Base-by-base conservation (phyloP, 2,329 filamentous ascomycete genomes). In the Achaetomium macrosporum region DNA sequence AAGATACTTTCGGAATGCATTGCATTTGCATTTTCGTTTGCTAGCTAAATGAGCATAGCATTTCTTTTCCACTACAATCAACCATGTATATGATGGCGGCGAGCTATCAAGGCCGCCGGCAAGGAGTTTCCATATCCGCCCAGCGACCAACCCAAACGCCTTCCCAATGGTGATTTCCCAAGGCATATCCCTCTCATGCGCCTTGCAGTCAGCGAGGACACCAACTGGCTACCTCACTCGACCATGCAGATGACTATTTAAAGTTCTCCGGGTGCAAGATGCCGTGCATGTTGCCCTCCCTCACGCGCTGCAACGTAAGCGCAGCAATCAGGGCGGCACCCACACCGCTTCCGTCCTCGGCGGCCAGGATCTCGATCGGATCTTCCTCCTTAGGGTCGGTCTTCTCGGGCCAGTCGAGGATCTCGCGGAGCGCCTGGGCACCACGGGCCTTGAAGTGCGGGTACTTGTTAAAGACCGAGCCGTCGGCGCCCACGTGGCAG, bases 381-480 rank as follows among this genome's bases (percentile, higher is more conserved):
- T 97, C 90, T 68, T 90, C 85, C 65, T 88, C 86, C 69, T 84
- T 85, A 46, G 77, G 68, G 61, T 72, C 73, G 56, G 76, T 78
- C 73, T 88, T 88, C 51, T 79, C 82, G 2, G 87, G 83, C 91
- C 92, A 97, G 76, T 96, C 92, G 36, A 99, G 82, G 60, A 99
- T 96, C 76, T 99, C 93, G 51, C 89, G 84, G 49, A 99, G 81
- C 29, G 93, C 93, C 69, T 85, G 79, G 13, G 93, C 92, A 51
- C 92, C 91, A 50, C 93, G 87, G 53, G 84, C 82, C 78, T 96
- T 96, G 82, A 99, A 99, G 73, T 96, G 88, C 12, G 93, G 93
- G 74, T 99, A 99, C 71, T 97, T 97, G 79, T 96, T 96, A 77
- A 99, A 99, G 50, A 99, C 92, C 16, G 89, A 95, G 36, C 93